A percentile compares a stretch with the other conserved stretches of the same genome.
Evolutionary conservation across 371 early-diverging fungal species (phyloP).

Genomic region (Syncephalastrum sp.): DNA sequence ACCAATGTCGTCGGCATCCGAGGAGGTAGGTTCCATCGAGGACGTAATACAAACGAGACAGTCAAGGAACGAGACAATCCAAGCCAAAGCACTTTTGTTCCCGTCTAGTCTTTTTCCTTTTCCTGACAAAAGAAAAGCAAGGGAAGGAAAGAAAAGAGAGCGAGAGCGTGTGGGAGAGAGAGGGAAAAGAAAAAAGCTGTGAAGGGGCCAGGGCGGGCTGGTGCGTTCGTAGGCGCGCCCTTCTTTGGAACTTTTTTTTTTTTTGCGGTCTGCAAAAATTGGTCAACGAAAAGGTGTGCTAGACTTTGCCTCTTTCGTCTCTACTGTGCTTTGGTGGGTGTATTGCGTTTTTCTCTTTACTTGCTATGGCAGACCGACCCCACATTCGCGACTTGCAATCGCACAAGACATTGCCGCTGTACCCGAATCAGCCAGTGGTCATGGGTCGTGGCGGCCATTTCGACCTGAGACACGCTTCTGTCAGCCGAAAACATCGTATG

Average conservation of each 20-base stretch:
- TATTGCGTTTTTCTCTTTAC: background rate
- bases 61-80: background rate
- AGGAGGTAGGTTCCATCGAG: conserved; percentile 2
- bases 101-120: background rate
- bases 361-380: too few species aligned
- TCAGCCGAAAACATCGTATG: conserved; percentile 11
- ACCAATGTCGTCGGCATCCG: background rate
- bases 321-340: background rate
- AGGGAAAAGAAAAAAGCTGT: background rate
- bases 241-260: too few species aligned
- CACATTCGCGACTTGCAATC: too few species aligned
- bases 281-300: too few species aligned
- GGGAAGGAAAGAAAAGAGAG: background rate
- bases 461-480: conserved; percentile 1
- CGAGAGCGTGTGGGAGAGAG: too few species aligned
- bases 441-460: conserved; percentile 6
- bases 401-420: too few species aligned
- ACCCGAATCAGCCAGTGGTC: background rate
- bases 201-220: background rate
- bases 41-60: background rate
- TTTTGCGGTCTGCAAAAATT: too few species aligned
- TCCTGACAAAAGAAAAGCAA: conserved; percentile 1
- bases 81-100: background rate
- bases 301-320: background rate
- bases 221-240: background rate